Base-by-base conservation (phyloP, 805 yeast genomes). In the Ogataea trehaloabstinens region DNA sequence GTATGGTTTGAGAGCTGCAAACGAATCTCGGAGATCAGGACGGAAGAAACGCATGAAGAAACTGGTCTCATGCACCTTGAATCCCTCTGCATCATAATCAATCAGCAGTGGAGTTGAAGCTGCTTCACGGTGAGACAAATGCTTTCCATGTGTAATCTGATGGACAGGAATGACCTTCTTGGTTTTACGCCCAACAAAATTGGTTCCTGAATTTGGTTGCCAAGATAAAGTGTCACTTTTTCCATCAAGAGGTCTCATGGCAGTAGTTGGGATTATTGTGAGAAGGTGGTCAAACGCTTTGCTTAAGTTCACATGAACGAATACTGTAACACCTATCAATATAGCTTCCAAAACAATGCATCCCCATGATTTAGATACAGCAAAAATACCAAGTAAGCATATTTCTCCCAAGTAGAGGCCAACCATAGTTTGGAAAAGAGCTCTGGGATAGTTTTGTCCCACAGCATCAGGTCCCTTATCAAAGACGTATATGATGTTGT, bases 311-410 rank as follows among this genome's bases (percentile, higher is more conserved):
- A 77, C 13, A 53, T 91, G 96, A 42, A 76, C 70, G 56, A 86
- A 82, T 4, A 74, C 74, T 0, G 97, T 87, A 48, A 73, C 61
- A 6, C 73, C 75, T 11, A 87, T 53, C 29, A 83, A 69, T 36
- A 90, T 70, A 2, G 78, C 80, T 60, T 85, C 86, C 38, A 91
- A 64, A 3, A 82, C 85, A 47, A 89, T 73, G 25, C 96, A 95
- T 31, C 96, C 98, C 96, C 96, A 91, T 29, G 95, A 84, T 70
- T 87, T 87, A 45, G 95, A 89, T 40, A 91, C 95, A 13, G 78
- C 85, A 58, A 88, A 90, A 40, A 93, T 63, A 39, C 96, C 97
- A 38, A 93, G 59, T 46, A 93, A 53, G 68, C 96, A 87, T 17
- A 89, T 64, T 63, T 91, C 90, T 28, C 95, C 95, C 31, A 91